These are phyloP conservation scores for Colletotrichum eleusines DNA, from an alignment of 2,329 filamentous ascomycete genomes.

Conservation along the genomic window DNA sequence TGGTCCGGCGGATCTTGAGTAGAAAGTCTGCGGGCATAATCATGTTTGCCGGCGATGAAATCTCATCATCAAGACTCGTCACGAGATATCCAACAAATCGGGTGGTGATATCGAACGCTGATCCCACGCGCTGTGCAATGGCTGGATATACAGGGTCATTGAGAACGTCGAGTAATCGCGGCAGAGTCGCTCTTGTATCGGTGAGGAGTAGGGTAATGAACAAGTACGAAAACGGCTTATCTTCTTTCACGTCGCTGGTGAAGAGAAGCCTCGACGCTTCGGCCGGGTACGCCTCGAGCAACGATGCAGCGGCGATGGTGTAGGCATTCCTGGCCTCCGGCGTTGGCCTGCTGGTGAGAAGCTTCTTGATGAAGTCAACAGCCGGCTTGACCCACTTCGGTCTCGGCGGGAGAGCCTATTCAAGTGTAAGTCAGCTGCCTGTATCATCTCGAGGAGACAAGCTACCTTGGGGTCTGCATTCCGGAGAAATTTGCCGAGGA, in stretches of 20 bases:
- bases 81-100: slow-evolving; percentile 71
- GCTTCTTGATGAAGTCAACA: slow-evolving; percentile 61
- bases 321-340: slow-evolving; percentile 68
- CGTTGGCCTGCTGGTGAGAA: slow-evolving; percentile 68
- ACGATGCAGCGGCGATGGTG: slow-evolving; percentile 67
- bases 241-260: slow-evolving; percentile 54
- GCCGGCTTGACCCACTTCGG: slow-evolving; percentile 67
- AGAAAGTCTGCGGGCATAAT: slow-evolving; percentile 69
- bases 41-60: slow-evolving; percentile 50
- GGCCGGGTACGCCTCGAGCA: slow-evolving; percentile 67
- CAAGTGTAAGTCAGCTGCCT: slow-evolving; percentile 39
- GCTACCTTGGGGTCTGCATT: slow-evolving; percentile 62
- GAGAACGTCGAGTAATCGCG: slow-evolving; percentile 68
- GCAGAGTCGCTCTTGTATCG: slow-evolving; percentile 73
- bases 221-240: slow-evolving; percentile 71
- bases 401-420: slow-evolving; percentile 60
- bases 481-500: slow-evolving; percentile 65
- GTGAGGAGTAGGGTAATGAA: slow-evolving; percentile 75
- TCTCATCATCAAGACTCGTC: slow-evolving; percentile 63
- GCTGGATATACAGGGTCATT: slow-evolving; percentile 65
- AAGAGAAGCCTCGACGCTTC: slow-evolving; percentile 65
- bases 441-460: slow-evolving; percentile 42
- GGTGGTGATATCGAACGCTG: slow-evolving; percentile 72
- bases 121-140: slow-evolving; percentile 66
- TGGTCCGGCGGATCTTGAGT: slow-evolving; percentile 69